These are phyloP conservation scores for Wickerhamomyces xylosicus DNA, from an alignment of 805 yeast species.

Conservation along the genomic window DNA sequence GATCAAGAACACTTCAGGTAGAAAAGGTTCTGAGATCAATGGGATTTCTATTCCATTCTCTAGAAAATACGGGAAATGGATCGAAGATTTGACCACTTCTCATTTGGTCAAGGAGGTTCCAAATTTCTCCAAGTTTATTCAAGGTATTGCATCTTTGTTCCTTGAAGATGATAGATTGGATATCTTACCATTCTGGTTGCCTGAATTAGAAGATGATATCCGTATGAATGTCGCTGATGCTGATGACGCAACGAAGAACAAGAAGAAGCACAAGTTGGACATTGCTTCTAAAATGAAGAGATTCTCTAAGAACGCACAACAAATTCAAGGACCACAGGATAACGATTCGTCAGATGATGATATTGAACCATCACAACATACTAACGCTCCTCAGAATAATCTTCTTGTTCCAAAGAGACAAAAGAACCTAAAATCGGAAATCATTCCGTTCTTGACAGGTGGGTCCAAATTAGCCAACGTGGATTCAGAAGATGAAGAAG, in stretches of 20 bases:
- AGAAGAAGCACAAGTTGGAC: constrained; percentile 35
- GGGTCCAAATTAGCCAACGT: constrained; percentile 40
- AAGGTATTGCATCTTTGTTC: constrained; percentile 82
- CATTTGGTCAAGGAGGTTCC: constrained; percentile 91
- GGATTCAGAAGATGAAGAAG: constrained; percentile 83
- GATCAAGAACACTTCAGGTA: constrained; percentile 35
- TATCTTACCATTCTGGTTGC: constrained; percentile 88
- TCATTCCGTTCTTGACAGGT: constrained; percentile 28
- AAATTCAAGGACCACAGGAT: constrained; percentile 19
- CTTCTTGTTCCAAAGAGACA: constrained; percentile 17
- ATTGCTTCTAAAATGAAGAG: constrained; percentile 27
- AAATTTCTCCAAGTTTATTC: constrained; percentile 84
- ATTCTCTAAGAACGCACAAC: constrained; percentile 8
- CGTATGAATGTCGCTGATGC: constrained; percentile 74
- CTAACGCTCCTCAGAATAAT: neutral
- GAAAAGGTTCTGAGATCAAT: constrained; percentile 21
- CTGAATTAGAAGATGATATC: constrained; percentile 75
- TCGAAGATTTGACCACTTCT: constrained; percentile 72
- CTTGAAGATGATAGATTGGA: constrained; percentile 87
- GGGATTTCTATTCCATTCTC: constrained; percentile 29
- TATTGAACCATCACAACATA: constrained; percentile 23
- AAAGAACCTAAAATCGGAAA: constrained; percentile 20
- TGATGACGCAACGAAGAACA: constrained; percentile 52
- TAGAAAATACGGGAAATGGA: constrained; percentile 59
- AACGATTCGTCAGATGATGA: constrained; percentile 45